Conservation (phyloP, 139 green algal genomes). For the Volvox reticuliferus region DNA sequence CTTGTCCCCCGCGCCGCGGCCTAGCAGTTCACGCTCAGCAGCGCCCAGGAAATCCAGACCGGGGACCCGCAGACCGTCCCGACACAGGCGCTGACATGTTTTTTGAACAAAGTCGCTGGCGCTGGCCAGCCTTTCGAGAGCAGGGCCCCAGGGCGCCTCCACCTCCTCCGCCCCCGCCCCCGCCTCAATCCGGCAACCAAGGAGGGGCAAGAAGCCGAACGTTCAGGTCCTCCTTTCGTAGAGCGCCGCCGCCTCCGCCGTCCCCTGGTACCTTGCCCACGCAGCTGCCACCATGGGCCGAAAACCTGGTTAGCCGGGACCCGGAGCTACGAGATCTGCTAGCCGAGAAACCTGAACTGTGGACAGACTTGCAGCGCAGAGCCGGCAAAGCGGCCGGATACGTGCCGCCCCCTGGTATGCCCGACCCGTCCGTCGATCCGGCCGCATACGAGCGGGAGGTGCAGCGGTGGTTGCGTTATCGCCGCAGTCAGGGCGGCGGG, state of each 20-base stretch:
- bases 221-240: not conserved
- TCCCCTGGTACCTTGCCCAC: not conserved
- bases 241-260: not conserved
- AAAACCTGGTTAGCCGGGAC: not conserved
- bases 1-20: too few relatives aligned
- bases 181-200: not conserved
- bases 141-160: not conserved
- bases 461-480: slow-evolving; percentile 28
- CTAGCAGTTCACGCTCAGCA: not conserved
- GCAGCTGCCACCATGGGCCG: not conserved
- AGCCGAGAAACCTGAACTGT: slow-evolving; percentile 7
- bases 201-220: too few relatives aligned
- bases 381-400: not conserved
- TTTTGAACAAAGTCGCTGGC: slow-evolving; percentile 40
- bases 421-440: not conserved
- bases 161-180: not conserved
- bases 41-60: not conserved
- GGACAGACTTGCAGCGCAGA: slow-evolving; percentile 35
- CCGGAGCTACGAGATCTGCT: slow-evolving; percentile 20
- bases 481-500: not conserved
- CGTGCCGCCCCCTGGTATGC: not conserved
- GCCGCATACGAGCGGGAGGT: slow-evolving; percentile 13
- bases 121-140: not conserved
- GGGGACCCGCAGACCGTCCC: not conserved
- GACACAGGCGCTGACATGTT: slow-evolving; percentile 6